These are phyloP conservation scores for Kondoa subrosea DNA, from an alignment of 768 basidiomycete species.

Conservation along the genomic window DNA sequence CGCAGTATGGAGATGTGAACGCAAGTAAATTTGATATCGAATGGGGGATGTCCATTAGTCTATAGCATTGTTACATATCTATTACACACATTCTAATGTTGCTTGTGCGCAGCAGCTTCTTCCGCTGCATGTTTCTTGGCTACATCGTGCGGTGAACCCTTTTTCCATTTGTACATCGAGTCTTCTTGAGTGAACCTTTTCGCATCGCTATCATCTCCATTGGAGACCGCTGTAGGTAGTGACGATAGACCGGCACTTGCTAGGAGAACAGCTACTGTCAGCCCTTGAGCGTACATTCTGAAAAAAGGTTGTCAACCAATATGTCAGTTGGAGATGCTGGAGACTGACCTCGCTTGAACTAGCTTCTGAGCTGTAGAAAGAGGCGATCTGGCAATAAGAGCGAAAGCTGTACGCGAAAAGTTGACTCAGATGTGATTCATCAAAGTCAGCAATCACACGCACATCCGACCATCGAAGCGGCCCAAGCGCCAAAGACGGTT, in stretches of 20 bases:
- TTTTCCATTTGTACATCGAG: conserved; percentile 23
- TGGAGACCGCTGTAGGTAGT: conserved; percentile 17
- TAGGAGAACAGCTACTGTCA: conserved; percentile 30
- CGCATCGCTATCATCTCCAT: conserved; percentile 20
- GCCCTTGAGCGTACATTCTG: conserved; percentile 28
- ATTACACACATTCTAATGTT: background rate
- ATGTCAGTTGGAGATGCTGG: background rate
- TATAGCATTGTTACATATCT: background rate
- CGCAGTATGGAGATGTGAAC: background rate
- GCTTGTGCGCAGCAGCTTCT: background rate
- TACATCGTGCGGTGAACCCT: conserved; percentile 12
- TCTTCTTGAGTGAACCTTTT: conserved; percentile 21
- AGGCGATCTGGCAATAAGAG: conserved; percentile 20
- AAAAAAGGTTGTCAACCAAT: background rate
- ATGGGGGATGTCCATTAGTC: background rate
- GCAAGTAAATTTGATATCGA: background rate
- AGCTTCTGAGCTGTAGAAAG: conserved; percentile 28
- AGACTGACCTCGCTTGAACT: conserved; percentile 21
- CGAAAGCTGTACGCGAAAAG: background rate
- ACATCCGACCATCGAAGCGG: conserved; percentile 19
- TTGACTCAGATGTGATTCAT: background rate
- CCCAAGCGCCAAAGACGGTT: conserved; percentile 7
- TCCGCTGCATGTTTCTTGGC: background rate
- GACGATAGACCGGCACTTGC: conserved; percentile 27
- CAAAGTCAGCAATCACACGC: conserved; percentile 7